Percentiles rank a stretch among this genome's conserved stretches.
Evolutionary conservation across 169 alveolate species (phyloP).

Genomic region (Eimeria maxima): DNA sequence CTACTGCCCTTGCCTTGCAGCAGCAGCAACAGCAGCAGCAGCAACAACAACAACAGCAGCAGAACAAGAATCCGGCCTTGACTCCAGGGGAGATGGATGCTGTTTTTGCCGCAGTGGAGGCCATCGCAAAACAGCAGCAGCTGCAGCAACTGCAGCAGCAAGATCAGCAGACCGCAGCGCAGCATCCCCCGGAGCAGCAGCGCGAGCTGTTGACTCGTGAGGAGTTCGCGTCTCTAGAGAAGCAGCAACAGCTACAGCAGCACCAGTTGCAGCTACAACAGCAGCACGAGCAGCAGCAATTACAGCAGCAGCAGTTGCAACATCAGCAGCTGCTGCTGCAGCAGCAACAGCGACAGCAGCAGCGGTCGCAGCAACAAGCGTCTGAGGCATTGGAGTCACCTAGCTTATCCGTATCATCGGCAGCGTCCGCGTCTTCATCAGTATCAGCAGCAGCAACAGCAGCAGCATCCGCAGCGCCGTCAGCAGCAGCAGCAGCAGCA

Average conservation of each 20-base stretch:
- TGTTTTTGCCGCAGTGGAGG: constrained; percentile 36
- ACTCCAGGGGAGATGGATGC: constrained; percentile 36
- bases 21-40: constrained; percentile 73
- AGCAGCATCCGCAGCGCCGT: not conserved
- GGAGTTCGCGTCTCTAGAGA: not conserved
- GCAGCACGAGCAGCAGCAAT: not conserved
- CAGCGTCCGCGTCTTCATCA: not conserved
- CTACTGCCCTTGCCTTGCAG: constrained; percentile 58
- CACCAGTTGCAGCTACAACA: not conserved
- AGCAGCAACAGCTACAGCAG: constrained; percentile 45
- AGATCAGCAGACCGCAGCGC: not conserved
- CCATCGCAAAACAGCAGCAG: constrained; percentile 43
- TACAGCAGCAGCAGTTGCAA: no score
- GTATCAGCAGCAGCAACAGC: constrained; percentile 15
- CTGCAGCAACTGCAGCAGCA: constrained; percentile 17
- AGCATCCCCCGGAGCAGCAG: constrained; percentile 27
- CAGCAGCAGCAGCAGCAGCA: constrained; percentile 24
- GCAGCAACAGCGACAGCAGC: constrained; percentile 9
- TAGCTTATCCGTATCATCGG: not conserved
- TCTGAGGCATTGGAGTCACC: not conserved
- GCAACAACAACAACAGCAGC: no score
- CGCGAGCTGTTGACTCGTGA: constrained; percentile 2
- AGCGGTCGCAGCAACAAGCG: not conserved
- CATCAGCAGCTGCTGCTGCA: no score
- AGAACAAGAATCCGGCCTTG: not conserved